These are phyloP conservation scores for Sextonia rubra DNA, from an alignment of 164 flowering plant species.

Conservation along the genomic window DNA sequence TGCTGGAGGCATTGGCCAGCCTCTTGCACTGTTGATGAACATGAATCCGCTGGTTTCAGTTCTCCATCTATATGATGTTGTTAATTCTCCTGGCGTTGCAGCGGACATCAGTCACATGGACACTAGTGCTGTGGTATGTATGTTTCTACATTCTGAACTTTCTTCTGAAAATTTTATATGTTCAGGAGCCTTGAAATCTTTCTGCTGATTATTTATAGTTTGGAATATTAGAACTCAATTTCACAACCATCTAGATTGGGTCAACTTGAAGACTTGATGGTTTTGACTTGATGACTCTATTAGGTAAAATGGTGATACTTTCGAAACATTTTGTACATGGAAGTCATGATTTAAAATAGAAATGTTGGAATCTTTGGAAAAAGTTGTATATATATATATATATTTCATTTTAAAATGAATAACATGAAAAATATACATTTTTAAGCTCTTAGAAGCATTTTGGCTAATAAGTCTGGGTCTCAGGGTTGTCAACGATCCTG, in stretches of 20 bases:
- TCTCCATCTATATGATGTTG: conserved; percentile 20
- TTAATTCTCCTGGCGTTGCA: conserved; percentile 17
- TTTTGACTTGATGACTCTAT: not conserved
- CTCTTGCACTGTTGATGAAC: conserved; percentile 61
- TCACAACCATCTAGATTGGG: not conserved
- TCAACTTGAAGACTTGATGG: not conserved
- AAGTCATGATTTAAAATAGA: too few species aligned
- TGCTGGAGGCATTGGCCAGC: conserved; percentile 43
- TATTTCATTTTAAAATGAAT: too few species aligned
- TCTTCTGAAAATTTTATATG: not conserved
- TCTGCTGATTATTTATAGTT: not conserved
- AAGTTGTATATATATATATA: too few species aligned
- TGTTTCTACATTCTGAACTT: conserved; percentile 1
- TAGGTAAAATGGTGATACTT: not conserved
- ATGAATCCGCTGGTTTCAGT: conserved; percentile 16
- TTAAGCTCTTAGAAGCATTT: too few species aligned
- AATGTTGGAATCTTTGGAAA: too few species aligned
- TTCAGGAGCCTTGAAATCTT: not conserved
- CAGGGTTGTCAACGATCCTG: too few species aligned
- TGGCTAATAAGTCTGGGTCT: too few species aligned
- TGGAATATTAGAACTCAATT: too few species aligned
- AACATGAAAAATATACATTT: too few species aligned
- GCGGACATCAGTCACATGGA: conserved; percentile 12
- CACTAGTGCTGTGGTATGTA: conserved; percentile 25
- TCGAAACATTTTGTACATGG: not conserved